Evolutionary conservation across 208 protist genomes (phyloP), one percentile per base, ranked within the genome.

Genomic region (Eutreptiella sp.): DNA sequence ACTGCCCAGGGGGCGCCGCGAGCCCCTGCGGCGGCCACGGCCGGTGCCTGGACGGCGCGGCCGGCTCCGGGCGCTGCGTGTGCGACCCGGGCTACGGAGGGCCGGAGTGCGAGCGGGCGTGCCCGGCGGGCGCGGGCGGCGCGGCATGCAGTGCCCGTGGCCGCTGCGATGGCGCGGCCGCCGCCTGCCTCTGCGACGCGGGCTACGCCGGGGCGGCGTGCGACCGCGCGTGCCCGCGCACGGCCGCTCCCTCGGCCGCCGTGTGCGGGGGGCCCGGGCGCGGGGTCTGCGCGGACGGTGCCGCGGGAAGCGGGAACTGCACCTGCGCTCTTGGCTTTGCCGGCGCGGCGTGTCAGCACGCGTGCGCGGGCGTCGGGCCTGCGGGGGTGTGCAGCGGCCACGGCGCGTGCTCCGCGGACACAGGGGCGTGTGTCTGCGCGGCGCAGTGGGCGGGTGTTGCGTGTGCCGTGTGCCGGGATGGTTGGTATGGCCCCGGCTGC

Each of bases 91-190:
- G 50, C 11, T 57, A 47, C 28, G 31, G 31, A 57, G 50, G 50
- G 14, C 21, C 7, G 9, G 50, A 24, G n/a, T 57, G 50, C 29
- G 11, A 57, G 28, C 39, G n/a, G n/a, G n/a, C n/a, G n/a, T n/a
- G n/a, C n/a, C n/a, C n/a, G n/a, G n/a, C n/a, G 9, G 50, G 50
- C 28, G 33, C 33, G n/a, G n/a, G 39, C 28, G 39, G 63, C 7
- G 26, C 45, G n/a, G 23, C 50, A 11, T 64, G 58, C 58, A 63
- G 7, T 63, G 58, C 29, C 31, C 58, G 63, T 24, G 58, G 58
- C 4, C 16, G 21, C 5, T 64, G 58, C 53, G 16, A 62, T 9
- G 58, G 58, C 7, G 33, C 58, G 21, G 7, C 58, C 16, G 58
- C 26, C 4, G 42, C 48, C 4, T 64, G 58, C 46, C 9, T 11